Evolutionary conservation across 2,329 filamentous ascomycete genomes (phyloP), one percentile per base, ranked within the genome.

Genomic region (Thelonectria blattea): DNA sequence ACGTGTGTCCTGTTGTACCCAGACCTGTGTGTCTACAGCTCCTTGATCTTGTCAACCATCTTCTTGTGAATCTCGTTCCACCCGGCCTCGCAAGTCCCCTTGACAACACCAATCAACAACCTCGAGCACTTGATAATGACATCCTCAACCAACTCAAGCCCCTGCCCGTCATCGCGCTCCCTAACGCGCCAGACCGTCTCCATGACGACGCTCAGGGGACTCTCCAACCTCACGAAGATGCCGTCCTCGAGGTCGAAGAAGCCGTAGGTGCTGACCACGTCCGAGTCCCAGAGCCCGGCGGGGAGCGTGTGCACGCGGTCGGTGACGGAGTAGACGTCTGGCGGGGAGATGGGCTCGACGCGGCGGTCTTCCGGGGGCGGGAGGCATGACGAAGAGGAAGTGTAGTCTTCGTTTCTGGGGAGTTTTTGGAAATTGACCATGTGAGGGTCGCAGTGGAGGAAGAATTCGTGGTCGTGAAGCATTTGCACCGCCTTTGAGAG

Each of bases 221-320:
- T 82, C 45, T 74, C 75, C 55, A 85, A 80, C 10, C 83, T 73
- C 43, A 83, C 80, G 69, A 84, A 85, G 7, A 83, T 66, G 17
- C 84, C 84, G 27, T 72, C 75, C n/a, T 74, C 74, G 17, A 81
- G 73, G 62, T 84, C 73, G 17, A 81, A 80, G 61, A 86, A 82
- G 72, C 86, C 83, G 68, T 84, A 83, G 6, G 72, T 79, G 74
- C 83, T 85, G 53, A 81, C 77, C 7, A 86, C 80, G 49, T 81
- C 80, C 52, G 78, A 81, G 67, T 83, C 82, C 83, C 82, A 86
- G 27, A 86, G 75, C 2, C 83, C 83, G 14, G 82, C 82, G 3
- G 83, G 83, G 22, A 86, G 74, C 39, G 82, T 76, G 65, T 85
- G 82, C 8, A 85, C 76, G 39, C 78, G 74, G 63, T 83, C 81